Base-by-base conservation (phyloP, 2,329 filamentous ascomycete species). In the Plenodomus lindquistii region DNA sequence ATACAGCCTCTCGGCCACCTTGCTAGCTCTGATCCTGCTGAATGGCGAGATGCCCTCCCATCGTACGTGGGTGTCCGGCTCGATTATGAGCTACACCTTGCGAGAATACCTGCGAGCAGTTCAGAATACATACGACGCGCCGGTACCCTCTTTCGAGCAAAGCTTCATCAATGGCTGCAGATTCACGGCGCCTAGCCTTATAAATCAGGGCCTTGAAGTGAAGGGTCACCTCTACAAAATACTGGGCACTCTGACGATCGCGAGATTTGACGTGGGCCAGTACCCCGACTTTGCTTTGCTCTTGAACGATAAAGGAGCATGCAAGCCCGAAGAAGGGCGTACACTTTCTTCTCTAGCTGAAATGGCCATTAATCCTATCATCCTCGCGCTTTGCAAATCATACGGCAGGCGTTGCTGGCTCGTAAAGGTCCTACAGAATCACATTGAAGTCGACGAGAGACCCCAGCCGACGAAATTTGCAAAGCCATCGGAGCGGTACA, bases 31-130 rank as follows among this genome's bases (percentile, higher is more conserved):
- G 3, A 45, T 55, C 7, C 34, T 62, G 0, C 22, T 60, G 9
- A 62, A 61, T 22, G 60, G 58, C 3, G 60, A 63, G 38, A 59
- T 60, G 9, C 40, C 13, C 34, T 46, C 13, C 42, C 47, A 15
- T 18, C 15, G 22, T 19, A 38, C 24, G 17, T 18, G 4, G 39
- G 24, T 15, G 24, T 46, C 29, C 10, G 27, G 27, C 6, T 8
- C 6, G 4, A 31, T 31, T 13, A 38, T 53, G 46, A 19, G 19
- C 3, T 21, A 46, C 20, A 43, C 46, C 1, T 35, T 53, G 4
- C 50, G 19, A 8, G 35, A 38, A 0, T 57, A 54, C 22, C 40
- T 59, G 4, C 27, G 1, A 27, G 40, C 13, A 31, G 7, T 6
- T 48, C 36, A 40, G 29, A 48, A 37, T 48, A 41, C 35, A 15